Conservation (phyloP, 345 rosid genomes). For the Boechera divaricarpa region DNA sequence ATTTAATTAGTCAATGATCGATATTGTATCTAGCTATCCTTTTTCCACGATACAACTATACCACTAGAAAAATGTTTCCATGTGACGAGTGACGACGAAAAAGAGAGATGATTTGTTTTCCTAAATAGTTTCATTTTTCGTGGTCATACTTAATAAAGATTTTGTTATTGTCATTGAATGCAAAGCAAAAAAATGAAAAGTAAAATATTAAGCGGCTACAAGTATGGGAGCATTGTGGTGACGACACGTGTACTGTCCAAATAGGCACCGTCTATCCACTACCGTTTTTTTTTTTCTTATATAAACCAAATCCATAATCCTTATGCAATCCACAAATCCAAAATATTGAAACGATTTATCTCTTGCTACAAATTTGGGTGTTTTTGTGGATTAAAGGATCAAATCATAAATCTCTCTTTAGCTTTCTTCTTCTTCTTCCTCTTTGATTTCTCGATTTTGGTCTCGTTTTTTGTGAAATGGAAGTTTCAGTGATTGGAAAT, state of each 20-base stretch:
- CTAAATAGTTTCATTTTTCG: conserved; percentile 24
- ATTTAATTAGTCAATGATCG: too few species aligned
- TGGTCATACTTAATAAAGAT: conserved; percentile 24
- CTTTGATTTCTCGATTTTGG: too few species aligned
- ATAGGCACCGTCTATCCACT: conserved; percentile 27
- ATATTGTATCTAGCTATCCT: not conserved
- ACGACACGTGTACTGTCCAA: conserved; percentile 44
- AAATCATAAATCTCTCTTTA: too few species aligned
- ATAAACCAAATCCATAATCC: conserved; percentile 33
- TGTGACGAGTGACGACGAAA: not conserved
- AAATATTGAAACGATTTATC: too few species aligned
- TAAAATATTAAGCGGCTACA: conserved; percentile 38
- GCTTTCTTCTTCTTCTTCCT: too few species aligned
- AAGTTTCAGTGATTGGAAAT: conserved; percentile 64
- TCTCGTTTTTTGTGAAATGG: conserved; percentile 45
- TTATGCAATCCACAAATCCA: conserved; percentile 16
- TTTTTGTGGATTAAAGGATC: too few species aligned
- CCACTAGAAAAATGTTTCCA: conserved; percentile 4
- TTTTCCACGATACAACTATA: not conserved
- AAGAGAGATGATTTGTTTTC: not conserved
- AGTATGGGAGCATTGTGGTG: conserved; percentile 5
- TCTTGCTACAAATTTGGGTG: too few species aligned
- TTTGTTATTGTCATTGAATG: not conserved
- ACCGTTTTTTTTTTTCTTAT: conserved; percentile 19
- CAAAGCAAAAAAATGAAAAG: not conserved